A percentile compares a stretch with the other conserved stretches of the same genome.
Conservation (phyloP, 306 rosid species). For the Dalbergia oliveri region DNA sequence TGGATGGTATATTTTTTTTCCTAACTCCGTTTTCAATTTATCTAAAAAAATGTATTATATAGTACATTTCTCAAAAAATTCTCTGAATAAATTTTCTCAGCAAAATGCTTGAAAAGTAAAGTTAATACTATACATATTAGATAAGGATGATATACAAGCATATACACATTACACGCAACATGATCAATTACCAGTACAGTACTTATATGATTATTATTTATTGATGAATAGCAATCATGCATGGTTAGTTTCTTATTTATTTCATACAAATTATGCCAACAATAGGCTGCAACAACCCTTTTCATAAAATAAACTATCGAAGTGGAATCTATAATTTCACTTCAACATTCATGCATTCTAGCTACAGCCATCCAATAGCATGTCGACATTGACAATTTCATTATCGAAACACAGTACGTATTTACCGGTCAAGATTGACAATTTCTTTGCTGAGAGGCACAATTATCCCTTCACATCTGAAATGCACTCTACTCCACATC, state of each 20-base stretch:
- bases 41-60: background rate
- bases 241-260: too few relatives aligned
- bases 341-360: background rate
- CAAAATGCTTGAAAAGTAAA: too few relatives aligned
- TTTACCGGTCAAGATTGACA: conserved; percentile 25
- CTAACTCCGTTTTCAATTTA: background rate
- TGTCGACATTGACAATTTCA: conserved; percentile 21
- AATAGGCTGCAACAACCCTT: background rate
- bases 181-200: background rate
- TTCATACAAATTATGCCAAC: background rate
- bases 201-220: background rate
- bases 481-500: too few relatives aligned
- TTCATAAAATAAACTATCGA: background rate
- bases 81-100: background rate
- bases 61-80: background rate
- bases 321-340: background rate
- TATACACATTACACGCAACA: background rate
- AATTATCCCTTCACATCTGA: too few relatives aligned
- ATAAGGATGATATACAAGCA: background rate
- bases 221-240: too few relatives aligned
- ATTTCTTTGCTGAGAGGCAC: conserved; percentile 2
- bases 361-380: background rate
- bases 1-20: background rate
- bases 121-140: too few relatives aligned
- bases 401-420: conserved; percentile 1